Base-by-base conservation (phyloP, 371 early-diverging fungal genomes). In the Mucor ambiguus region DNA sequence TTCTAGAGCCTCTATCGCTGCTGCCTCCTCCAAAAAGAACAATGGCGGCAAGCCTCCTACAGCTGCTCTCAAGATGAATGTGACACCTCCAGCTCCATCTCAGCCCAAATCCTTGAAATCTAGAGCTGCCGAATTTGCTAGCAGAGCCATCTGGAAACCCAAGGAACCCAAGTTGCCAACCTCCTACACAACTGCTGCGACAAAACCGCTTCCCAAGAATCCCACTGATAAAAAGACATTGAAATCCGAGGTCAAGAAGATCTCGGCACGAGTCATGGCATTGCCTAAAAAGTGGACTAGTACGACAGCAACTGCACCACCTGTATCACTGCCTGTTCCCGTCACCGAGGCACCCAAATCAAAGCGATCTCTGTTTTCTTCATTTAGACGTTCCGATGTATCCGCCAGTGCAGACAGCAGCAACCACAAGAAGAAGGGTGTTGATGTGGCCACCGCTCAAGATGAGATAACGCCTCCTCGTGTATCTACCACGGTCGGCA, bases 291-390 rank as follows among this genome's bases (percentile, higher is more conserved):
- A 63, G 28, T 68, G 68, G 64, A 33, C 52, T 48, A 63, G 22
- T 16, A 46, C 46, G 4, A 56, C 32, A 10, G 22, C 43, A 44
- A 18, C 26, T n/a, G 14, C 22, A 41, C 26, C 22, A 12, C 12
- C 44, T 22, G n/a, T 58, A 46, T 44, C 64, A 60, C 63, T 46
- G n/a, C 56, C 61, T 12, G 33, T 54, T 8, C 41, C 63, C 46
- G 37, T 43, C 57, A 60, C 41, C 44, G 63, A 48, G 26, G 28
- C 57, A 60, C 48, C 63, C 8, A n/a, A 52, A 28, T 48, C 66
- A 22, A 69, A 67, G 32, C 57, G 63, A 44, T 74, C 77, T 8
- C 33, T 73, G 22, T 69, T 77, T 54, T 62, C 71, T 33, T 55
- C 72, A 24, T 67, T 75, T 46, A 49, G 62, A 56, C 61, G 68